Conservation (phyloP, 805 yeast genomes). For the Cyberlindnera petersonii region DNA sequence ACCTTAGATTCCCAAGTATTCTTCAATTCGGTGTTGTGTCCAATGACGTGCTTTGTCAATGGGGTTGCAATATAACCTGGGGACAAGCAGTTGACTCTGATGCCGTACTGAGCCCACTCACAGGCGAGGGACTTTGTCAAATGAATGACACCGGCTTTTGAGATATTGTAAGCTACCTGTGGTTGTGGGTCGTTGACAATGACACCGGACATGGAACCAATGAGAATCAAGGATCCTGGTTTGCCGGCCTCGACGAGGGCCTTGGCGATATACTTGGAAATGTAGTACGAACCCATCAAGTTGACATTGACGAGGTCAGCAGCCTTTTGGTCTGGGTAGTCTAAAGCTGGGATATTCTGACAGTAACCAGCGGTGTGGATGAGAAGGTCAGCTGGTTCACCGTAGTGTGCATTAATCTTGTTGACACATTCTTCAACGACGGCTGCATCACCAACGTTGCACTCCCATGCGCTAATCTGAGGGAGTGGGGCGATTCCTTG, state of each 20-base stretch:
- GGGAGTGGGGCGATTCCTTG: conserved; percentile 31
- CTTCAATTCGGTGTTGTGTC: conserved; percentile 54
- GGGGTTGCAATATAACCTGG: conserved; percentile 84
- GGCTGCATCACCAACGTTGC: conserved; percentile 66
- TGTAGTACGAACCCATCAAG: conserved; percentile 69
- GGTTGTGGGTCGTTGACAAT: conserved; percentile 79
- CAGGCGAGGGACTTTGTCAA: conserved; percentile 70
- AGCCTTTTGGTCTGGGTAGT: conserved; percentile 68
- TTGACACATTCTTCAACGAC: conserved; percentile 53
- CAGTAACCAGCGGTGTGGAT: conserved; percentile 84
- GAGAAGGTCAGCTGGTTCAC: conserved; percentile 57
- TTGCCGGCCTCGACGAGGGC: conserved; percentile 52
- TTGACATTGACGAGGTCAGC: conserved; percentile 68
- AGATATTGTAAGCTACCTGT: conserved; percentile 76
- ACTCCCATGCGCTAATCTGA: conserved; percentile 58
- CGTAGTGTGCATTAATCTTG: conserved; percentile 54
- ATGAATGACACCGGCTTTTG: conserved; percentile 85
- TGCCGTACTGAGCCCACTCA: conserved; percentile 76
- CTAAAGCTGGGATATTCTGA: conserved; percentile 74
- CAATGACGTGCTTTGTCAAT: conserved; percentile 66
- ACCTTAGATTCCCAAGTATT: conserved; percentile 67
- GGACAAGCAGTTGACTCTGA: conserved; percentile 72
- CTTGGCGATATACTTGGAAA: conserved; percentile 69
- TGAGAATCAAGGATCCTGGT: conserved; percentile 60
- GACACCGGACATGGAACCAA: conserved; percentile 78